Evolutionary conservation across 345 rosid genomes (phyloP), one percentile per base, ranked within the genome.

Genomic region (Rhizophora apiculata): DNA sequence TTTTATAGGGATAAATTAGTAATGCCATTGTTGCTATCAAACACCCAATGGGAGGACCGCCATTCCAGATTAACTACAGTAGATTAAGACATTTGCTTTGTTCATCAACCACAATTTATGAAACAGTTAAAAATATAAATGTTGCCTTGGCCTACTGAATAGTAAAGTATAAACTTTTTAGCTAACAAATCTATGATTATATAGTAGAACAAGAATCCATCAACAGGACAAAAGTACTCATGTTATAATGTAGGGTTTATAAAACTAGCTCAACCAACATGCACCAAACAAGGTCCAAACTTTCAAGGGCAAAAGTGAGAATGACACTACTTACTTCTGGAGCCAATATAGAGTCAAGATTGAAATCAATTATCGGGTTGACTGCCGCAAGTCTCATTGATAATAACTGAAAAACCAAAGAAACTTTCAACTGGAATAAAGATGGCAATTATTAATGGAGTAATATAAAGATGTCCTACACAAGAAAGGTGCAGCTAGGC

Each of bases 341-440:
- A 64, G 89, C 88, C 75, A 92, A 77, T 64, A 87, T 36, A 59
- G 74, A 77, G 68, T 89, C 94, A n/a, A 90, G 85, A 81, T 89
- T 86, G 84, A 92, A 83, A 84, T 90, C 97, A 52, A 85, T 81
- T 77, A 88, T 76, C 16, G 98, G 93, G 79, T 88, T 92, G 37
- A 86, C 98, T 8, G 93, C 85, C 9, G 98, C 97, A 58, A 96
- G 96, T 85, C 91, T 88, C 98, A 92, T 96, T 63, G 99, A 96
- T 77, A 96, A 81, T 73, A 89, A 59, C 99, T 96, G 92, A 66
- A 81, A 68, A 82, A 85, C 71, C 64, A 57, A 31, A 65, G 31
- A 66, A 65, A 29, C 5, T 19, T 21, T 26, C 53, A 43, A 43
- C 62, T 13, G 65, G 39, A 70, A 37, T 70, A 31, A 72, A 68